A percentile compares a stretch with the other conserved stretches of the same genome.
Conservation (phyloP, 371 early-diverging fungal species). For the Lichtheimia ornata region DNA sequence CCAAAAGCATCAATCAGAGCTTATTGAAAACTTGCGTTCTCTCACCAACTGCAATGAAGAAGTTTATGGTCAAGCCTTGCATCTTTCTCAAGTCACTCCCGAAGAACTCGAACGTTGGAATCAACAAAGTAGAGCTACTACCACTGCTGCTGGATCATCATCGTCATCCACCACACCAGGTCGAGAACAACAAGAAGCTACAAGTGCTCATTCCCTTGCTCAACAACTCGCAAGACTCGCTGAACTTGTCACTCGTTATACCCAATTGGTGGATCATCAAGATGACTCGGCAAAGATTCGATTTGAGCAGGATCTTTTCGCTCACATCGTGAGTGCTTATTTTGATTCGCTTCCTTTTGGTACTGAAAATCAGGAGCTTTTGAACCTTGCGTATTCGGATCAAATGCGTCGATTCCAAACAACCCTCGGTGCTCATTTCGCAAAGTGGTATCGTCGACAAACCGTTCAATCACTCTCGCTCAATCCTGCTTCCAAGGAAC, state of each 20-base stretch:
- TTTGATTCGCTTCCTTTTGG: slow-evolving; percentile 49
- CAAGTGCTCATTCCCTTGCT: slow-evolving; percentile 30
- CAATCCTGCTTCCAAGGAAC: slow-evolving; percentile 50
- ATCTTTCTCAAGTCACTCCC: slow-evolving; percentile 29
- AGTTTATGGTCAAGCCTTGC: slow-evolving; percentile 33
- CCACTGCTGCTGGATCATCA: not conserved
- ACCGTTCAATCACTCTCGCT: slow-evolving; percentile 50
- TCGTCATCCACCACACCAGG: not conserved
- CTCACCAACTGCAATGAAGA: slow-evolving; percentile 40
- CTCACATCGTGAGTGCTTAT: slow-evolving; percentile 33
- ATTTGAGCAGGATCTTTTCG: slow-evolving; percentile 36
- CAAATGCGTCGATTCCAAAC: slow-evolving; percentile 50
- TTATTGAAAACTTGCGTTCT: slow-evolving; percentile 39
- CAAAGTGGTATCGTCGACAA: slow-evolving; percentile 54
- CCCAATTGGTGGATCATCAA: slow-evolving; percentile 10
- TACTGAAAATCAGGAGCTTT: slow-evolving; percentile 46
- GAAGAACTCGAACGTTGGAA: slow-evolving; percentile 23
- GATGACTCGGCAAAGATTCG: slow-evolving; percentile 11
- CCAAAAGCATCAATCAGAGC: slow-evolving; percentile 45
- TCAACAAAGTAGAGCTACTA: slow-evolving; percentile 10
- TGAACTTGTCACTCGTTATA: slow-evolving; percentile 37
- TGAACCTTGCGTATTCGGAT: slow-evolving; percentile 50
- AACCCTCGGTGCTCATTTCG: slow-evolving; percentile 48
- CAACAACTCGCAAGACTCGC: slow-evolving; percentile 39
- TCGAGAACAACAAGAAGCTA: not conserved